phyloP scores from a whole-genome alignment of 2,329 filamentous ascomycete genomes.

The Hymenoscyphus occultus region DNA sequence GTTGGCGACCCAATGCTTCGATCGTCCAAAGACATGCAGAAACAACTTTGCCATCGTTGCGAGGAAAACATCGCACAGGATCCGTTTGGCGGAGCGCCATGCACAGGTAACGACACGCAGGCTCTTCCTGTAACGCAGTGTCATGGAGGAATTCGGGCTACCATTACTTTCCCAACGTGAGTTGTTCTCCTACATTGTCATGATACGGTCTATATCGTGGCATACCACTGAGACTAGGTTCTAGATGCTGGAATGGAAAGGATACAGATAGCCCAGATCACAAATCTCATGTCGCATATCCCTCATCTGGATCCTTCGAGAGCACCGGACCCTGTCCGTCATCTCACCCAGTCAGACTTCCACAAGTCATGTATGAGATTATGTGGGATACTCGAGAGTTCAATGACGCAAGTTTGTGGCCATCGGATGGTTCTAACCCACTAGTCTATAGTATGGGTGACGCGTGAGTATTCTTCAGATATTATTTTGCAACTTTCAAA shows the following conservation, averaged over 20 bases:
- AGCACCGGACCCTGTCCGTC: constrained; percentile 49
- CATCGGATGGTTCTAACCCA: constrained; percentile 41
- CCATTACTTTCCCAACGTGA: constrained; percentile 42
- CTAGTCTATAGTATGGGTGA: constrained; percentile 17
- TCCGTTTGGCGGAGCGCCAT: constrained; percentile 12
- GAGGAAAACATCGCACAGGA: constrained; percentile 8
- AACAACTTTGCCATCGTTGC: constrained; percentile 10
- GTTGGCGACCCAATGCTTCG: constrained; percentile 13
- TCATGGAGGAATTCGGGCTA: constrained; percentile 11
- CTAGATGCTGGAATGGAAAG: constrained; percentile 57
- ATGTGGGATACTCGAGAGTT: constrained; percentile 52
- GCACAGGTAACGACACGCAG: constrained; percentile 12
- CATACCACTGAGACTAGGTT: neutral
- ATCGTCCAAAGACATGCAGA: neutral
- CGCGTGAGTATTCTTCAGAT: constrained; percentile 23
- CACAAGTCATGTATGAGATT: constrained; percentile 58
- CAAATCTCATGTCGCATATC: constrained; percentile 55
- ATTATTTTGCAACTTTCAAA: neutral
- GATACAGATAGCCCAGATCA: constrained; percentile 54
- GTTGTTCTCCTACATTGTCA: neutral
- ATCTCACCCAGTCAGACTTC: constrained; percentile 51
- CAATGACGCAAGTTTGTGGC: constrained; percentile 44
- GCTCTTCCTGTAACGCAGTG: constrained; percentile 8
- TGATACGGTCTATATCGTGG: neutral
- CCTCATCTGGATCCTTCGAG: constrained; percentile 36